Evolutionary conservation across 176 grass and related monocot species (phyloP).

Genomic region (Avena insularis): DNA sequence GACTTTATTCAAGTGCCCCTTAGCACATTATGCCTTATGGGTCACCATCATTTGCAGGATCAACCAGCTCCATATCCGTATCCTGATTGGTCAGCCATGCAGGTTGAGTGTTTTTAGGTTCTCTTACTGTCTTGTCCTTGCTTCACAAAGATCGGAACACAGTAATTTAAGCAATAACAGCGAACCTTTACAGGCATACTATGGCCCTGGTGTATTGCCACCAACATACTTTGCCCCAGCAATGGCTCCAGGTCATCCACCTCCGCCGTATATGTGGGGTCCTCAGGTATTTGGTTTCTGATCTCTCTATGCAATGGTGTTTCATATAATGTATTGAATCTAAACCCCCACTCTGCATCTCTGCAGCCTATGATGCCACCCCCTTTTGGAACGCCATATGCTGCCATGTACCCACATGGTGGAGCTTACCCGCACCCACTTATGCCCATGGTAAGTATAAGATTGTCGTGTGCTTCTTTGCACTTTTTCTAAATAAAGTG

Average conservation of each 20-base stretch:
- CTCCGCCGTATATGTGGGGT: slow-evolving; percentile 85
- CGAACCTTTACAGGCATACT: slow-evolving; percentile 71
- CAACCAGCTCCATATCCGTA: slow-evolving; percentile 73
- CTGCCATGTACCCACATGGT: slow-evolving; percentile 75
- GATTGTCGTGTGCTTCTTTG: slow-evolving; percentile 3
- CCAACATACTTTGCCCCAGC: slow-evolving; percentile 71
- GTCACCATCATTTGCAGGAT: slow-evolving; percentile 56
- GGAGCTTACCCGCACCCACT: slow-evolving; percentile 71
- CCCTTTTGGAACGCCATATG: slow-evolving; percentile 76
- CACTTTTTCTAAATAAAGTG: slow-evolving; percentile 20
- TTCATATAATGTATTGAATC: slow-evolving; percentile 28
- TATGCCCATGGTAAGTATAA: slow-evolving; percentile 66
- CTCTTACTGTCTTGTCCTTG: not conserved
- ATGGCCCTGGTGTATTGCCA: slow-evolving; percentile 77
- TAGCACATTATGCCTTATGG: slow-evolving; percentile 22
- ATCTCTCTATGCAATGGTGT: slow-evolving; percentile 12
- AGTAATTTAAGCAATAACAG: slow-evolving; percentile 5
- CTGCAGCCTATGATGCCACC: slow-evolving; percentile 76
- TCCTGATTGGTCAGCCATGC: slow-evolving; percentile 88
- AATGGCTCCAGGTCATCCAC: slow-evolving; percentile 75
- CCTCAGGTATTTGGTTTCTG: slow-evolving; percentile 70
- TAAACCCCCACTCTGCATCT: slow-evolving; percentile 4
- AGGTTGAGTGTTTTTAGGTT: slow-evolving; percentile 53
- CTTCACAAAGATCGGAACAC: slow-evolving; percentile 15
- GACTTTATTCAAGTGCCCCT: not conserved